These are phyloP conservation scores for Conticribra guillardii DNA, from an alignment of 108 stramenopile genomes.

Conservation along the genomic window DNA sequence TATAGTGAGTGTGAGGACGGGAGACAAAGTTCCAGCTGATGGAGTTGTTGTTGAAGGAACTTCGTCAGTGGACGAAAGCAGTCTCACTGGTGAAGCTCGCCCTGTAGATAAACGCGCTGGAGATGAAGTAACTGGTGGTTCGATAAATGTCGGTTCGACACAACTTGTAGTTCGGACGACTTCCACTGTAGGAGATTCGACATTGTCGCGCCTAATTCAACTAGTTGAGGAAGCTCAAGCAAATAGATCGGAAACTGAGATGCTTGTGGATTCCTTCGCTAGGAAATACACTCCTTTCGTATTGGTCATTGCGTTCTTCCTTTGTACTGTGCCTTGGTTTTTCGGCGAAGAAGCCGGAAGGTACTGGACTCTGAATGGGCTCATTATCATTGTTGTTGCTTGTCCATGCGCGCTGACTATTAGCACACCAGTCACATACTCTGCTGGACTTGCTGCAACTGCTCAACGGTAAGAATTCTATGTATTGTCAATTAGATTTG, in stretches of 20 bases:
- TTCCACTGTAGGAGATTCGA: slow-evolving; percentile 76
- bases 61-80: slow-evolving; percentile 90
- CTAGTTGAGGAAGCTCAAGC: slow-evolving; percentile 89
- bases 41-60: slow-evolving; percentile 88
- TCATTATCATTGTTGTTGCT: slow-evolving; percentile 92
- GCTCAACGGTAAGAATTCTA: too few species aligned
- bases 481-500: too few species aligned
- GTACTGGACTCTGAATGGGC: slow-evolving; percentile 73
- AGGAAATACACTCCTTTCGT: slow-evolving; percentile 85
- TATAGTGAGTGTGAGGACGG: slow-evolving; percentile 84
- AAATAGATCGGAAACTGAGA: slow-evolving; percentile 85
- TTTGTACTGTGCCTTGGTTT: slow-evolving; percentile 85
- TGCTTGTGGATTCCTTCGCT: slow-evolving; percentile 88
- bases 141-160: slow-evolving; percentile 80
- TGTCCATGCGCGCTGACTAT: slow-evolving; percentile 96
- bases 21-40: slow-evolving; percentile 95
- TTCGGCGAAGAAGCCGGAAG: slow-evolving; percentile 69
- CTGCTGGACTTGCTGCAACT: slow-evolving; percentile 85
- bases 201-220: slow-evolving; percentile 73
- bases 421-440: slow-evolving; percentile 89
- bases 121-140: slow-evolving; percentile 78
- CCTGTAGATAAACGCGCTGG: slow-evolving; percentile 74
- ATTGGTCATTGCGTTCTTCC: slow-evolving; percentile 63
- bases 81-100: slow-evolving; percentile 88
- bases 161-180: slow-evolving; percentile 75